Base-by-base conservation (phyloP, 768 basidiomycete genomes). In the Cystofilobasidium ferigula region DNA sequence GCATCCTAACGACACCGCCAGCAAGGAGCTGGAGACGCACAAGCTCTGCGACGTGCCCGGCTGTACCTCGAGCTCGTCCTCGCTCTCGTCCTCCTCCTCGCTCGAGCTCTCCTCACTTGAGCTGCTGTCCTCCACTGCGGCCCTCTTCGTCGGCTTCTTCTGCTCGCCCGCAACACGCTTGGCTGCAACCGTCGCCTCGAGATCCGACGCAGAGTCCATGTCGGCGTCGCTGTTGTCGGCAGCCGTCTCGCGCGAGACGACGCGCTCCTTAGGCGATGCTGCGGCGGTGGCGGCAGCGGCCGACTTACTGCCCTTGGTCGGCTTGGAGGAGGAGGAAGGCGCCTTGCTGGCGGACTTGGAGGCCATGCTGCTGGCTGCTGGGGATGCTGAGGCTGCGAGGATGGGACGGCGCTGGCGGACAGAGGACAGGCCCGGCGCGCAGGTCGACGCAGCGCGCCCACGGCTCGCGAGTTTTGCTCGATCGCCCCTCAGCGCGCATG, bases 171-270 rank as follows among this genome's bases (percentile, higher is more conserved):
- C 20, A 10, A 10, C 20, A 20, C 10, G 10, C 48, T 51, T 51
- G 4, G 3, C 16, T 4, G 9, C 28, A 13, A 18, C 2, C 28
- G 28, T 14, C 5, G 3, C 28, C 26, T 54, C 28, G 48, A 20
- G 5, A 26, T 12, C 51, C 28, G 51, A 32, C 13, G 16, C 10
- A 18, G 45, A 48, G 6, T 6, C 51, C 51, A 54, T 54, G 51
- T 54, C 51, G 6, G 8, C 51, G 51, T 54, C 51, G 51, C 51
- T 54, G 51, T 54, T 28, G 51, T 45, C 43, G 20, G n/a, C n/a
- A n/a, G 16, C 16, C 28, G 51, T 54, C 28, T 54, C 51, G 28
- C 30, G 51, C 28, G 51, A 54, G 51, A 54, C 51, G 30, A 54
- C 51, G 28, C 51, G 51, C 3, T 20, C 12, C 42, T 13, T 4